phyloP scores from a whole-genome alignment of 257 asterid genomes.

The Solanum virginianum region DNA sequence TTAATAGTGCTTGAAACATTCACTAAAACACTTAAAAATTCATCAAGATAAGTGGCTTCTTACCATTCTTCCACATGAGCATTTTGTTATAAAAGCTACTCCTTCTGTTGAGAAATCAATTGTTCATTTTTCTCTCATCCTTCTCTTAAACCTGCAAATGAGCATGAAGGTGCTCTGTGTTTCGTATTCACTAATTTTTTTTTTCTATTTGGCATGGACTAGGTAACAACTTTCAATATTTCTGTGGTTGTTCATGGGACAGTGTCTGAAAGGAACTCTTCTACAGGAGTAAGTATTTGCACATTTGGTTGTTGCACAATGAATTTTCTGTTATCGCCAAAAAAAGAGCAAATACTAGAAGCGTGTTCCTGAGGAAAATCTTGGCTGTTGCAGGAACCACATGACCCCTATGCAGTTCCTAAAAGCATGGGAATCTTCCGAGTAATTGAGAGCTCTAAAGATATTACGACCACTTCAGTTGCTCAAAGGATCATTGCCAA shows the following conservation, averaged over 20 bases:
- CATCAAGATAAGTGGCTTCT: neutral
- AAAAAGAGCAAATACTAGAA: neutral
- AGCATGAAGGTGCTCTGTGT: neutral
- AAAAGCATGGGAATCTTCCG: conserved; percentile 65
- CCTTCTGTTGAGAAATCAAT: neutral
- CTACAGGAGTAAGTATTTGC: conserved; percentile 34
- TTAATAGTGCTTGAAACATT: neutral
- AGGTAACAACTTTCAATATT: conserved; percentile 69
- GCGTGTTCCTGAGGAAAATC: neutral
- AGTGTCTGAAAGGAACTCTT: conserved; percentile 48
- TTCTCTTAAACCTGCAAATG: neutral
- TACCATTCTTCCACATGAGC: neutral
- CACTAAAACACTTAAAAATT: neutral
- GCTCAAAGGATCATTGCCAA: conserved; percentile 80
- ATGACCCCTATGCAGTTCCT: conserved; percentile 76
- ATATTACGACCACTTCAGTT: conserved; percentile 64
- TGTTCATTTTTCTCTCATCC: neutral
- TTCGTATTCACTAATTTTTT: neutral
- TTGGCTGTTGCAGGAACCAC: conserved; percentile 35
- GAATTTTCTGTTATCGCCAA: neutral
- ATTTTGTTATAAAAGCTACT: neutral
- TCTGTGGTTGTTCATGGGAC: conserved; percentile 85
- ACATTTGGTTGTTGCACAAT: neutral
- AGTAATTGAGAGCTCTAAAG: conserved; percentile 62
- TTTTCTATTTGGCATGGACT: neutral